Evolutionary conservation across 805 yeast species (phyloP), one percentile per base, ranked within the genome.

Genomic region (Sugiyamaella boreocaroliniensis): DNA sequence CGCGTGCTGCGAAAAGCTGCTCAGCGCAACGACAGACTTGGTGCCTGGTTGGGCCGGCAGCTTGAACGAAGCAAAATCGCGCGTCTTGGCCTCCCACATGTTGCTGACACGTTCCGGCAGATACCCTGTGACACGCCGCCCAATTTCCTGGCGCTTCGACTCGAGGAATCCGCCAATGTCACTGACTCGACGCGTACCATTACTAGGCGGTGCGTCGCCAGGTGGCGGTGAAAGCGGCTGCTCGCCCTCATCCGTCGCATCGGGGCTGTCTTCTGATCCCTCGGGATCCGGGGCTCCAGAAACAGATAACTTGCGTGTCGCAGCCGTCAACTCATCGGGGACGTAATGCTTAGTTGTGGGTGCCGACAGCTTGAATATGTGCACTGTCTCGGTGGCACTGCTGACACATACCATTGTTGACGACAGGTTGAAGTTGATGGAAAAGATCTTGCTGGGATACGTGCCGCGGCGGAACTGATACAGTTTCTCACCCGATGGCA

Each of bases 41-140:
- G 60, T 53, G 16, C 60, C 64, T 7, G 56, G 49, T 22, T 41
- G 54, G 12, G 59, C 71, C 0, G 86, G 87, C 18, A 92, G 76
- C 65, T 87, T 89, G 58, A 92, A 75, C 49, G 82, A 86, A 0
- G 98, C 97, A 75, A 88, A 93, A 64, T 90, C 96, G 57, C 99
- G 77, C 19, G 86, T 80, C 43, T 64, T 64, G 12, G 97, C 95
- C 63, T 90, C 97, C 61, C 90, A 71, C 53, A 90, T 83, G 1
- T 95, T 86, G 10, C 88, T 80, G 41, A 90, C 82, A 50, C 86
- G 81, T 11, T 82, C 75, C 1, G 97, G 97, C 19, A 90, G 74
- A 56, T 84, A 85, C n/a, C 87, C 95, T 0, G 96, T 96, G 48
- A 69, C 59, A 34, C 53, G 55, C 59, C 76, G 51, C 60, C 77